phyloP scores from a whole-genome alignment of 176 grass and related monocot species.

The Phoenix dactylifera region DNA sequence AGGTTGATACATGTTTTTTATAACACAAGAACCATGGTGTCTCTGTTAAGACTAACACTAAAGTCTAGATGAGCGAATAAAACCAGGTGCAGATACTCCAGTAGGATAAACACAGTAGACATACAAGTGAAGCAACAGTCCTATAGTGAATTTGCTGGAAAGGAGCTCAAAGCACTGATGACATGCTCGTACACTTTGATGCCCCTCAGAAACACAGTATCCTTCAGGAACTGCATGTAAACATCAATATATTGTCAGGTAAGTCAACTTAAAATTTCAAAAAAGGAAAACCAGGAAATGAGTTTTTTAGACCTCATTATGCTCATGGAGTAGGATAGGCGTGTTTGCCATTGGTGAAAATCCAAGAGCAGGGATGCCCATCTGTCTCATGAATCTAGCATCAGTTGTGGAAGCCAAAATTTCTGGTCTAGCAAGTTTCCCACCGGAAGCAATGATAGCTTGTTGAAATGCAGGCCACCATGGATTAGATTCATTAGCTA shows the following conservation, averaged over 20 bases:
- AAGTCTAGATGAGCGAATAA: too few relatives aligned
- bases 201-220: constrained; percentile 70
- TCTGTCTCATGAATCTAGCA: constrained; percentile 64
- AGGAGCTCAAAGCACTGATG: constrained; percentile 61
- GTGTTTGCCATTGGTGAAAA: constrained; percentile 90
- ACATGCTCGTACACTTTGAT: constrained; percentile 80
- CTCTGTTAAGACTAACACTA: too few relatives aligned
- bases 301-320: constrained; percentile 52
- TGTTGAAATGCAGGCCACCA: constrained; percentile 74
- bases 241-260: background rate
- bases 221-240: constrained; percentile 64
- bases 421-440: constrained; percentile 65
- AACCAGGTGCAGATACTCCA: too few relatives aligned
- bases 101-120: too few relatives aligned
- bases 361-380: constrained; percentile 72
- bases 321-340: constrained; percentile 80
- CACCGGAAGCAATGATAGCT: constrained; percentile 47
- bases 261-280: background rate
- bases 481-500: constrained; percentile 73
- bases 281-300: background rate
- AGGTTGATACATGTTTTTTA: too few relatives aligned
- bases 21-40: too few relatives aligned
- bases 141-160: constrained; percentile 10
- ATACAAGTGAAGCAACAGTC: too few relatives aligned
- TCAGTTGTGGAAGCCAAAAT: constrained; percentile 78